These are phyloP conservation scores for Porosira glacialis DNA, from an alignment of 352 stramenopile genomes.

Conservation along the genomic window DNA sequence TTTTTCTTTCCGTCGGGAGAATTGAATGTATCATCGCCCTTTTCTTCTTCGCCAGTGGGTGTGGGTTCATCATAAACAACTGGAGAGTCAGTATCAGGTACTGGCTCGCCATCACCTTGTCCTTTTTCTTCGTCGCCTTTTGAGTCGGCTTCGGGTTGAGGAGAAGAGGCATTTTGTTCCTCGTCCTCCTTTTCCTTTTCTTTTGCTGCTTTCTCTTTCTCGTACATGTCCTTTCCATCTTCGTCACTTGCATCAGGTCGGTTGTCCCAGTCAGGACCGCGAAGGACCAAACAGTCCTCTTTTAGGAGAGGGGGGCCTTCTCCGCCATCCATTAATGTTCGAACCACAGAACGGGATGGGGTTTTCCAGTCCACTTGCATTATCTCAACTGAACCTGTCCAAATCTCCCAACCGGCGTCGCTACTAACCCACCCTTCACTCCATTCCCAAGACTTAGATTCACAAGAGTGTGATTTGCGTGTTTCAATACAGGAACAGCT, in stretches of 20 bases:
- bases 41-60: constrained; percentile 12
- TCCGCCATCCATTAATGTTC: constrained; percentile 79
- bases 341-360: constrained; percentile 61
- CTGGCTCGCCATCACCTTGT: constrained; percentile 20
- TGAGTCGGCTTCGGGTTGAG: too few species aligned
- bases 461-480: constrained; percentile 5
- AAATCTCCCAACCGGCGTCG: constrained; percentile 69
- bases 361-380: constrained; percentile 75
- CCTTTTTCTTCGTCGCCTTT: constrained; percentile 49
- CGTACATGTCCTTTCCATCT: constrained; percentile 77
- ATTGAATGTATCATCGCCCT: constrained; percentile 15
- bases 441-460: constrained; percentile 64
- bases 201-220: constrained; percentile 67
- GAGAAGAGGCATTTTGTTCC: constrained; percentile 19
- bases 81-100: constrained; percentile 24
- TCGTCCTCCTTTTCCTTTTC: constrained; percentile 57
- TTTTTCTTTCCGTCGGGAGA: constrained; percentile 20
- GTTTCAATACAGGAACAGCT: neutral
- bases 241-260: constrained; percentile 56
- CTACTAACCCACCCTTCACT: constrained; percentile 69
- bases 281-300: constrained; percentile 69
- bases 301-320: constrained; percentile 77
- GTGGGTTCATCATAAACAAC: constrained; percentile 28
- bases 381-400: constrained; percentile 65
- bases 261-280: constrained; percentile 72